Base-by-base conservation (phyloP, 2,329 filamentous ascomycete genomes). In the Fusarium citri region DNA sequence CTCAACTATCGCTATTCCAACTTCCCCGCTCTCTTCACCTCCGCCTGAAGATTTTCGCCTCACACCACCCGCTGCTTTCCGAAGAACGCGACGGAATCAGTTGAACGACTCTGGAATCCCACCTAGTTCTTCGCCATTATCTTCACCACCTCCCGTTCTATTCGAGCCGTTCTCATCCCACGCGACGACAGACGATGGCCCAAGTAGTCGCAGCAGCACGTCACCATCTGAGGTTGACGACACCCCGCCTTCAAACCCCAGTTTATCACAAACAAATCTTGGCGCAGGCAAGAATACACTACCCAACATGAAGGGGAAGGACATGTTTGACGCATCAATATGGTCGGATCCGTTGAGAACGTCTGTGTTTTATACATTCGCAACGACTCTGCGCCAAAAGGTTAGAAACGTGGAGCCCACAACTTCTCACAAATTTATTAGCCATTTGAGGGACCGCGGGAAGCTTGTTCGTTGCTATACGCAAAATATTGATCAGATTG, bases 401-500 rank as follows among this genome's bases (percentile, higher is more conserved):
- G 87, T 91, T 18, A 84, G 82, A 41, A 84, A 86, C n/a, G 88
- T 91, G 12, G 80, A 85, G 55, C 90, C 90, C 0, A 92, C 90
- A 2, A 82, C 83, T 20, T 91, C 89, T 2, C 91, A 93, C 78
- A 87, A 86, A 58, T 92, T 93, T 75, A 90, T 93, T 70, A 86
- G 87, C 45, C 86, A 89, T 34, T 82, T 93, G 8, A 85, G 89
- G 46, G 89, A 92, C 74, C 85, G 87, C 6, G 89, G 90, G 6
- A 90, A 91, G 68, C 82, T 93, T 8, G 89, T 92, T 31, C 83
- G 91, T 41, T 92, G 90, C 73, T 93, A 93, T 73, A 93, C 91
- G 0, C 91, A 93, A 71, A 93, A 93, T 68, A 93, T 93, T 69
- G 91, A 93, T 71, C 88, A 89, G 66, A 87, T 93, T 9, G 91